Evolutionary conservation across 2,329 filamentous ascomycete genomes (phyloP).

Genomic region (Beauveria brongniartii): DNA sequence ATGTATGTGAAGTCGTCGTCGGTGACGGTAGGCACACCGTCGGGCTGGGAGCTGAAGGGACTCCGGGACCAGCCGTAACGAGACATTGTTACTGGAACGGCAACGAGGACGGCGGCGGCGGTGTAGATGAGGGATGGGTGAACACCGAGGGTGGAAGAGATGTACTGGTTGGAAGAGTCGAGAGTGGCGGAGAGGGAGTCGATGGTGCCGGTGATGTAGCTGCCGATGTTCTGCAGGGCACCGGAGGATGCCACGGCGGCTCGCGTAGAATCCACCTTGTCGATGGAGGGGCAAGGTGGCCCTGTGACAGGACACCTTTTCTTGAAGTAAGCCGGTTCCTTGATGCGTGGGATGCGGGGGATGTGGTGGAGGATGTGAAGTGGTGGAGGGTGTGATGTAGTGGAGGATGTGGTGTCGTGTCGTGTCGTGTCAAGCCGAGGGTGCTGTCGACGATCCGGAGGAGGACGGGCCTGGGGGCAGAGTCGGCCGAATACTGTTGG

Average conservation of each 20-base stretch:
- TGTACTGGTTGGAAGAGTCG: constrained; percentile 42
- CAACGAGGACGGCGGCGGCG: constrained; percentile 36
- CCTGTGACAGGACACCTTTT: constrained; percentile 14
- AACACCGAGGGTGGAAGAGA: constrained; percentile 42
- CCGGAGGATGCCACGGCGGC: constrained; percentile 52
- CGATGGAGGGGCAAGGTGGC: constrained; percentile 24
- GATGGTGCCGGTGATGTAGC: constrained; percentile 48
- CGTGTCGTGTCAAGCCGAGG: neutral
- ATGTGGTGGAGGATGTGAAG: neutral
- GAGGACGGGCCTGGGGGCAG: constrained; percentile 1
- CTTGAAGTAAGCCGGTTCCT: constrained; percentile 1
- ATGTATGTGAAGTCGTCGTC: constrained; percentile 78
- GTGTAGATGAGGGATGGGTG: constrained; percentile 42
- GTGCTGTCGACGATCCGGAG: neutral
- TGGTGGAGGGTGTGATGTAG: neutral
- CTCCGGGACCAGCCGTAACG: constrained; percentile 47
- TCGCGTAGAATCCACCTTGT: constrained; percentile 56
- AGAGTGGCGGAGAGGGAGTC: constrained; percentile 40
- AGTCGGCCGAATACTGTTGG: neutral
- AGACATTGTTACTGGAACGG: constrained; percentile 45
- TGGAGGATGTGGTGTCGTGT: neutral
- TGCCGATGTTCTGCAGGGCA: constrained; percentile 53
- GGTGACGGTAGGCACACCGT: constrained; percentile 53
- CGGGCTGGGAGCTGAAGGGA: constrained; percentile 41
- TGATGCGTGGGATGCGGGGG: neutral